phyloP scores from a whole-genome alignment of 768 basidiomycete genomes.

The Russula sp. region DNA sequence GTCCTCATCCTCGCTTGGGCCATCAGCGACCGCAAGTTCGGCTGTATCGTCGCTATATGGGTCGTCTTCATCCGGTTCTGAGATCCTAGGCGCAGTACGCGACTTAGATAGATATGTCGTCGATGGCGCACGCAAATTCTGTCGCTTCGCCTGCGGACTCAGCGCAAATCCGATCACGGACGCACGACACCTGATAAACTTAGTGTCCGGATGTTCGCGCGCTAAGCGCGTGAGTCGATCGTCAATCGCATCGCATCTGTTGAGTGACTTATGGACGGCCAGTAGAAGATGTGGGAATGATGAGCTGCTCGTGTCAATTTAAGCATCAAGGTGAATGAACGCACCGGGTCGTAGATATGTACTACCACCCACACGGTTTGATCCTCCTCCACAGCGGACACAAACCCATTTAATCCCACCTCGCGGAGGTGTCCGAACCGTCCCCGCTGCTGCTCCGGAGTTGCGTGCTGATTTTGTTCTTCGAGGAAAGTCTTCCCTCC shows the following conservation, averaged over 20 bases:
- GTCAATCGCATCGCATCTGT: constrained; percentile 68
- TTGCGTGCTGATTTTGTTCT: constrained; percentile 52
- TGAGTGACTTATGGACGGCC: constrained; percentile 50
- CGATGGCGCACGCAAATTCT: constrained; percentile 13
- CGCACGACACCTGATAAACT: constrained; percentile 80
- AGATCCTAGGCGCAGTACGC: constrained; percentile 16
- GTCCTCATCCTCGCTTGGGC: constrained; percentile 30
- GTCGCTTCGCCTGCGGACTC: constrained; percentile 25
- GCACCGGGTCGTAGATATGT: constrained; percentile 76
- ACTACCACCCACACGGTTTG: constrained; percentile 74
- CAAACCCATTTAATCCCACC: constrained; percentile 66
- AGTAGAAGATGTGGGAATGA: background rate
- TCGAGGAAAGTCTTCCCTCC: constrained; percentile 72
- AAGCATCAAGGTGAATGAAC: constrained; percentile 28
- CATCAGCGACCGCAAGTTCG: constrained; percentile 32
- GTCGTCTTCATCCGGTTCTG: constrained; percentile 44
- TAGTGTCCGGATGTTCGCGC: constrained; percentile 60
- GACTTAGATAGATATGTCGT: constrained; percentile 17
- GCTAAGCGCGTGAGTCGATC: constrained; percentile 63
- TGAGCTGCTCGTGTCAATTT: background rate
- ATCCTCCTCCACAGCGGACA: constrained; percentile 65
- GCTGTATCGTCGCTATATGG: constrained; percentile 37
- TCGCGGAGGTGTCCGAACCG: constrained; percentile 76
- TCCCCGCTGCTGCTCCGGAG: constrained; percentile 39
- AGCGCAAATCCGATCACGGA: constrained; percentile 67